A percentile compares a stretch with the other conserved stretches of the same genome.
These are phyloP conservation scores for Colletotrichum simmondsii DNA, from an alignment of 2,329 filamentous ascomycete species.

Conservation along the genomic window DNA sequence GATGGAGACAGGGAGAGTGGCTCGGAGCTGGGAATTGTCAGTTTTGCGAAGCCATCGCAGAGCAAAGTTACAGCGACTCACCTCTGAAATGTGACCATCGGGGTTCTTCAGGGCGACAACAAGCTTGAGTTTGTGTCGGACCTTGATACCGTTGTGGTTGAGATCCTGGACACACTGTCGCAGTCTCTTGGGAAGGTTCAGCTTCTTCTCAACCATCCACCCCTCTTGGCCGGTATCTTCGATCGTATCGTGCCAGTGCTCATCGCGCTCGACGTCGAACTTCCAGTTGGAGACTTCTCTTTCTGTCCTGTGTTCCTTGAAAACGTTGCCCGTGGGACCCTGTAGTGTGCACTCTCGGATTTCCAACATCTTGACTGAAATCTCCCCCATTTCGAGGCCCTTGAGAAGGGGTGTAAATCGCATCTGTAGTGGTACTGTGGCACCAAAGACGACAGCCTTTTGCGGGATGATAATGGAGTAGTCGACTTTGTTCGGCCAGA, in stretches of 20 bases:
- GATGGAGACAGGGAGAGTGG: conserved; percentile 89
- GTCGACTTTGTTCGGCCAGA: conserved; percentile 97
- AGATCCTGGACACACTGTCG: conserved; percentile 90
- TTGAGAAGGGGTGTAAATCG: conserved; percentile 90
- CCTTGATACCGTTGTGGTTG: conserved; percentile 88
- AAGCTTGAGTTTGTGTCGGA: conserved; percentile 92
- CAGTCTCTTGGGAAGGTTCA: conserved; percentile 83
- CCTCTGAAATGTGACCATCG: conserved; percentile 93
- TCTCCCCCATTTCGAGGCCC: conserved; percentile 84
- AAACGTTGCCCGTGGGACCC: conserved; percentile 56
- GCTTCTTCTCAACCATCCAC: conserved; percentile 69
- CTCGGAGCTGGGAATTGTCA: conserved; percentile 71
- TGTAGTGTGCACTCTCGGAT: conserved; percentile 73
- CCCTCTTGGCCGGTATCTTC: conserved; percentile 75
- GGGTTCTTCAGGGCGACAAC: conserved; percentile 93
- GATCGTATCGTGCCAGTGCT: conserved; percentile 77
- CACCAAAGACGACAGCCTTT: conserved; percentile 94
- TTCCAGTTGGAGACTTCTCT: conserved; percentile 72
- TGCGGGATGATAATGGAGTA: conserved; percentile 94
- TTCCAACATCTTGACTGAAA: conserved; percentile 85
- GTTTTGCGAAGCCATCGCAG: not conserved
- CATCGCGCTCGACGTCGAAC: conserved; percentile 63
- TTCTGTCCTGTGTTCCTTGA: conserved; percentile 70
- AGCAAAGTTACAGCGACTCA: conserved; percentile 48
- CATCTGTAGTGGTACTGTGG: conserved; percentile 85